Conservation (phyloP, 2,329 filamentous ascomycete genomes). For the Coleophoma eucalyptorum region DNA sequence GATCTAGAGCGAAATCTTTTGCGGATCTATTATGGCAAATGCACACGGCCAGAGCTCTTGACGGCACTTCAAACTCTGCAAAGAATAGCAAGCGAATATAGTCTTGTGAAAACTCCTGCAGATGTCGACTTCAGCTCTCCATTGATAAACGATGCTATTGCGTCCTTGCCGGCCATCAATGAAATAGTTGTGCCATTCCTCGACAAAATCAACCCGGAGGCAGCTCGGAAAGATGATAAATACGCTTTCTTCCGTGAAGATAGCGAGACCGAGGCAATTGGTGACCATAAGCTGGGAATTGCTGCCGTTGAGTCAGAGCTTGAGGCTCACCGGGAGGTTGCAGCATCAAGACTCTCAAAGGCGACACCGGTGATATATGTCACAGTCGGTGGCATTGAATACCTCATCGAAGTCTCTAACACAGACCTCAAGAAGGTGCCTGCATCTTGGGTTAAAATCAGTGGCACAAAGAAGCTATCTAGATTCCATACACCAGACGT, state of each 20-base stretch:
- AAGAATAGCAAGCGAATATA: conserved; percentile 73
- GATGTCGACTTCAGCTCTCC: conserved; percentile 70
- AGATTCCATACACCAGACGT: conserved; percentile 95
- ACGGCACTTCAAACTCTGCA: conserved; percentile 83
- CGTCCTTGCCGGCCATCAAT: conserved; percentile 71
- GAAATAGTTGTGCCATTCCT: conserved; percentile 71
- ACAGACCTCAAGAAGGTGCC: conserved; percentile 79
- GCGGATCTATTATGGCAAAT: conserved; percentile 96
- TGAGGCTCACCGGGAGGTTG: conserved; percentile 67
- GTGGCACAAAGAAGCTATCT: conserved; percentile 86
- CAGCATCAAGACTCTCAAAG: conserved; percentile 68
- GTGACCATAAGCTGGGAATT: conserved; percentile 85
- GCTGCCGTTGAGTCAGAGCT: conserved; percentile 89
- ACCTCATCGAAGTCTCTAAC: conserved; percentile 88
- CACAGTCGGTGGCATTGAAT: conserved; percentile 88
- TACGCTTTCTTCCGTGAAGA: conserved; percentile 89
- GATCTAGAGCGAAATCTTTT: conserved; percentile 93
- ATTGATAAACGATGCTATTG: conserved; percentile 68
- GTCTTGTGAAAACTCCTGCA: conserved; percentile 57
- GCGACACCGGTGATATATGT: conserved; percentile 66
- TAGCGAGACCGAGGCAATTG: conserved; percentile 84
- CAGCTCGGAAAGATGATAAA: conserved; percentile 85
- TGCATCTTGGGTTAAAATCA: conserved; percentile 92
- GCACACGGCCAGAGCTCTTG: conserved; percentile 82
- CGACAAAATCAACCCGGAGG: conserved; percentile 78